These are phyloP conservation scores for Intubia oerlemansii DNA, from an alignment of 2,329 filamentous ascomycete genomes.

Conservation along the genomic window DNA sequence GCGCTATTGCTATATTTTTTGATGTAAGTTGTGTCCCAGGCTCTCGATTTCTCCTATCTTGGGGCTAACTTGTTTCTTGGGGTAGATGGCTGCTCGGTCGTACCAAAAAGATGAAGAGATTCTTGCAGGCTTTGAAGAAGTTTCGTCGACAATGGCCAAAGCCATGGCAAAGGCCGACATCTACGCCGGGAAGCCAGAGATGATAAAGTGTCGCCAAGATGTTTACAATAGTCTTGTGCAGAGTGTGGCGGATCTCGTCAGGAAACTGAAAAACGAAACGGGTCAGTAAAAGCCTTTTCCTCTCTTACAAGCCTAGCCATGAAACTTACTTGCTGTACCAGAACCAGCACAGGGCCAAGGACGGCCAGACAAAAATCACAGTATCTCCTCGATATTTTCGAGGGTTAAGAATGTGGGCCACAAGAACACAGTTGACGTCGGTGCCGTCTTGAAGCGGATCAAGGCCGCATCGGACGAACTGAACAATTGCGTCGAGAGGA, in stretches of 20 bases:
- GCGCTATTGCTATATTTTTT: slow-evolving; percentile 3
- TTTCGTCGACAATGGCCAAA: slow-evolving; percentile 3
- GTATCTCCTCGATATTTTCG: too few relatives aligned
- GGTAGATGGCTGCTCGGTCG: slow-evolving; percentile 3
- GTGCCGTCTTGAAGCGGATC: too few relatives aligned
- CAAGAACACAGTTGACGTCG: too few relatives aligned
- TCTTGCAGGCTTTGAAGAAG: slow-evolving; percentile 3
- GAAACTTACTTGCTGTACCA: too few relatives aligned
- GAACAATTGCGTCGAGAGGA: too few relatives aligned
- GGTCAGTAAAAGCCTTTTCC: neutral
- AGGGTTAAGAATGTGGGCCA: too few relatives aligned
- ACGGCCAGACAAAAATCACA: too few relatives aligned
- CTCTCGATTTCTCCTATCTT: too few relatives aligned
- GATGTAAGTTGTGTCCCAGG: slow-evolving; percentile 2
- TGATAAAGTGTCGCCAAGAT: slow-evolving; percentile 2
- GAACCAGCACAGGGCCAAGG: too few relatives aligned
- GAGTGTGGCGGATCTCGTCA: slow-evolving; percentile 2
- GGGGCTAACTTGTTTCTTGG: too few relatives aligned
- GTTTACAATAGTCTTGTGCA: slow-evolving; percentile 2
- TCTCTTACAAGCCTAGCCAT: too few relatives aligned
- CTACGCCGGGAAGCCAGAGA: slow-evolving; percentile 2
- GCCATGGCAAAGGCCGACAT: slow-evolving; percentile 3
- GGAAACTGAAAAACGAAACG: slow-evolving; percentile 1
- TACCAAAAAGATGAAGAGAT: slow-evolving; percentile 3
- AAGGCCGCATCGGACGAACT: too few relatives aligned